Evolutionary conservation across 2,329 filamentous ascomycete genomes (phyloP).

Genomic region (Sarocladiaceae sp.): DNA sequence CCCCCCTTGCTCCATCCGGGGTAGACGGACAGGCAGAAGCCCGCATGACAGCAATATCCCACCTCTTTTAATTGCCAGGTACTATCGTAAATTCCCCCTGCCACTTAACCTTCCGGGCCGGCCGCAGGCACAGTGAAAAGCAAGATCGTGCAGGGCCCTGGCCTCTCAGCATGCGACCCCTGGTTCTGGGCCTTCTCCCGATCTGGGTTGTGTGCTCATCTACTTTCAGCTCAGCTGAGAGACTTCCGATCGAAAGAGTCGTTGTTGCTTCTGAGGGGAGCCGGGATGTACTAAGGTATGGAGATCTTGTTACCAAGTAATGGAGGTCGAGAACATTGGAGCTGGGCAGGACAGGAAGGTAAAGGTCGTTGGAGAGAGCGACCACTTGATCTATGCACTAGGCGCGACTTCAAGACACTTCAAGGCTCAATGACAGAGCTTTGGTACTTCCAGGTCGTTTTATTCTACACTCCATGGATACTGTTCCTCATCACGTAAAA

Average conservation of each 20-base stretch:
- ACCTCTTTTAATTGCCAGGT: slow-evolving; percentile 9
- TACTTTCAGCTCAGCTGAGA: not conserved
- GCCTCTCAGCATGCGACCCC: not conserved
- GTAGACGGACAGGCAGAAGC: too few relatives aligned
- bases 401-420: too few relatives aligned
- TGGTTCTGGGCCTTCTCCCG: not conserved
- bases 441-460: too few relatives aligned
- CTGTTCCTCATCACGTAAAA: too few relatives aligned
- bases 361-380: too few relatives aligned
- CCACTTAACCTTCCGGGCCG: not conserved
- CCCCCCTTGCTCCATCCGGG: not conserved
- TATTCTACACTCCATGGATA: too few relatives aligned
- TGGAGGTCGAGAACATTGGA: too few relatives aligned
- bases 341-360: too few relatives aligned
- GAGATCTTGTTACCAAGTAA: not conserved
- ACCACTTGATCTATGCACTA: too few relatives aligned
- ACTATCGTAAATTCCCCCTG: too few relatives aligned
- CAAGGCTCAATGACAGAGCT: too few relatives aligned
- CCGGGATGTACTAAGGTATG: not conserved
- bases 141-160: not conserved
- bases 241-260: not conserved
- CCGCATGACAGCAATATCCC: slow-evolving; percentile 7
- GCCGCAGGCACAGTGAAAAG: not conserved
- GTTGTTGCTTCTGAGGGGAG: not conserved
- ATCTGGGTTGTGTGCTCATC: not conserved